phyloP scores from a whole-genome alignment of 352 stramenopile genomes.

The Pythium pyrilobum region DNA sequence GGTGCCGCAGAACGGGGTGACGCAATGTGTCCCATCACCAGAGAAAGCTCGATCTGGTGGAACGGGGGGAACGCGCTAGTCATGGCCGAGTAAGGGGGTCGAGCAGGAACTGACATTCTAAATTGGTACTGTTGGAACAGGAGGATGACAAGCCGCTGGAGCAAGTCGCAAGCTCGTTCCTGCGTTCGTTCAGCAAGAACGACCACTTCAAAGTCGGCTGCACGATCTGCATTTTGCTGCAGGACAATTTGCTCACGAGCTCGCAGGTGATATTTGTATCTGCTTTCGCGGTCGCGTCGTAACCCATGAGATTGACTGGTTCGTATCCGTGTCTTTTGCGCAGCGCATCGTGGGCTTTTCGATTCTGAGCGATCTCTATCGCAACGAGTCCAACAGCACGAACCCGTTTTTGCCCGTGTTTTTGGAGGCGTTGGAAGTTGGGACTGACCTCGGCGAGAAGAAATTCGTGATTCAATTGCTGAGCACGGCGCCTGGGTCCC shows the following conservation, averaged over 20 bases:
- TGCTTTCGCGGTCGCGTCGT: background rate
- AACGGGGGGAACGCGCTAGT: background rate
- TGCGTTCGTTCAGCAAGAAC: conserved; percentile 82
- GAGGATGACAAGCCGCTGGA: conserved; percentile 84
- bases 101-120: background rate
- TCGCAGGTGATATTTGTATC: conserved; percentile 49
- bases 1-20: background rate
- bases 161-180: conserved; percentile 59
- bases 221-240: conserved; percentile 85
- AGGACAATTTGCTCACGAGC: conserved; percentile 89
- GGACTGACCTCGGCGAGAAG: conserved; percentile 67
- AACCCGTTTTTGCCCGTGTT: conserved; percentile 89
- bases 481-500: conserved; percentile 30
- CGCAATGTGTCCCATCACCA: background rate
- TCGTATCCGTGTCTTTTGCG: no score
- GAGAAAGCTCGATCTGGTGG: background rate
- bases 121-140: conserved; percentile 24
- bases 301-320: background rate
- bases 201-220: conserved; percentile 90
- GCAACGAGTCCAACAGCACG: conserved; percentile 60
- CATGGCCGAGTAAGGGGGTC: background rate
- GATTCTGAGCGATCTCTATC: conserved; percentile 82
- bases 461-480: conserved; percentile 76
- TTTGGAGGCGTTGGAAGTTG: conserved; percentile 73
- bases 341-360: conserved; percentile 82